Base-by-base conservation (phyloP, 805 yeast species). In the Yarrowia yakushimensis region DNA sequence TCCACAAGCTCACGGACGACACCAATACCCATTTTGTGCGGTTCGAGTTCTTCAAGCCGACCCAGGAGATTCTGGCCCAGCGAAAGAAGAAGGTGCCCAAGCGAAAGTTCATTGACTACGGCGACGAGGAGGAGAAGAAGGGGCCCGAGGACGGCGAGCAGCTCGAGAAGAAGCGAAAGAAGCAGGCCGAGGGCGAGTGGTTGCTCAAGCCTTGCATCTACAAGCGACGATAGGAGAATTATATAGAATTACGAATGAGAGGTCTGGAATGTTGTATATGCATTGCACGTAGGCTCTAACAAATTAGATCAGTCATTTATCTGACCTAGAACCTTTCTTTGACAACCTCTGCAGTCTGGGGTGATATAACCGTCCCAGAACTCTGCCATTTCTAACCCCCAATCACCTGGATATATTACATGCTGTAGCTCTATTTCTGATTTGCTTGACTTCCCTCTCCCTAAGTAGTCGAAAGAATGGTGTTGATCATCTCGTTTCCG, bases 181-280 rank as follows among this genome's bases (percentile, higher is more conserved):
- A 43, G 55, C 42, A 42, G 52, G 28, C 62, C 8, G 54, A 59
- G 43, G 96, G 96, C 10, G 82, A 86, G 69, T 90, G 96, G 96
- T 76, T 93, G 64, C 79, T 94, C 67, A 94, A 93, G 73, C 99
- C 99, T 2, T 94, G 99, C 76, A 89, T 94, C 65, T 94, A 94
- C 75, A 94, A 94, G 73, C 82, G 96, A 76, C 82, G 97, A 68
- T 89, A 45, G 25, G 9, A n/a, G n/a, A n/a, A n/a, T n/a, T n/a
- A n/a, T n/a, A n/a, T n/a, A n/a, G n/a, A n/a, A n/a, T n/a, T n/a
- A n/a, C n/a, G n/a, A n/a, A n/a, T n/a, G n/a, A n/a, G n/a, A n/a
- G n/a, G n/a, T n/a, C n/a, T n/a, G n/a, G n/a, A n/a, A n/a, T n/a
- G n/a, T n/a, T n/a, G n/a, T n/a, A n/a, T n/a, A n/a, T n/a, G n/a